Conservation (phyloP, 2,329 filamentous ascomycete genomes). For the Aureobasidium leucospermi region DNA sequence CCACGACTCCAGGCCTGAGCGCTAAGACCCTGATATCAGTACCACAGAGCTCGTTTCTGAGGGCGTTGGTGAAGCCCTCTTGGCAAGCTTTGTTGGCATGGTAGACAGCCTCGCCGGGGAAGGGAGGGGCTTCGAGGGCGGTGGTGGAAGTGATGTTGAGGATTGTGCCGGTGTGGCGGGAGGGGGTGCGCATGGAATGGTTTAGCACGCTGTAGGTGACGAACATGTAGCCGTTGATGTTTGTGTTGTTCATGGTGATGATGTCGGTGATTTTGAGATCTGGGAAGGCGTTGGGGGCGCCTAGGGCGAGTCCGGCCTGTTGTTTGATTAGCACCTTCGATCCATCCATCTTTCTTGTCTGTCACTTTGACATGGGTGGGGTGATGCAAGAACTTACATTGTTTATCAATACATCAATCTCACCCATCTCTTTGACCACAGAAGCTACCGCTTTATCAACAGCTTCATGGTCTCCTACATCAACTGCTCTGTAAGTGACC, state of each 20-base stretch:
- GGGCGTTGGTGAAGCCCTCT: constrained; percentile 43
- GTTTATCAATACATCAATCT: constrained; percentile 42
- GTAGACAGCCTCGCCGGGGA: constrained; percentile 44
- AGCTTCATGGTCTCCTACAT: constrained; percentile 29
- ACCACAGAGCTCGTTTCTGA: constrained; percentile 41
- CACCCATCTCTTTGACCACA: constrained; percentile 28
- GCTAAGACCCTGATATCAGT: constrained; percentile 43
- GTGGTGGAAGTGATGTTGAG: constrained; percentile 44
- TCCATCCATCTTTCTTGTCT: no score
- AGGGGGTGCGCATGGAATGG: constrained; percentile 29
- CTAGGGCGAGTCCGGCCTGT: constrained; percentile 37
- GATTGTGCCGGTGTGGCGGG: constrained; percentile 36
- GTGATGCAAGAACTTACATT: constrained; percentile 24
- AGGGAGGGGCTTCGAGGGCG: constrained; percentile 41
- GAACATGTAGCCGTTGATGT: constrained; percentile 43
- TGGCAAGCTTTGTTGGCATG: constrained; percentile 42
- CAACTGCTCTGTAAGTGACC: constrained; percentile 24
- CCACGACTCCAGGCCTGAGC: constrained; percentile 41
- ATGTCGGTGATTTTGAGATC: constrained; percentile 37
- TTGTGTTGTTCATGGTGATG: constrained; percentile 40
- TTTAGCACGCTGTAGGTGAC: constrained; percentile 41
- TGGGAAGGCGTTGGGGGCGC: constrained; percentile 37
- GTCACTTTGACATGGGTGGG: no score
- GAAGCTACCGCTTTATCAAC: constrained; percentile 26
- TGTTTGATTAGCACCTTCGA: no score